Base-by-base conservation (phyloP, 1,284 basidiomycete genomes). In the Sporisorium sorghi region DNA sequence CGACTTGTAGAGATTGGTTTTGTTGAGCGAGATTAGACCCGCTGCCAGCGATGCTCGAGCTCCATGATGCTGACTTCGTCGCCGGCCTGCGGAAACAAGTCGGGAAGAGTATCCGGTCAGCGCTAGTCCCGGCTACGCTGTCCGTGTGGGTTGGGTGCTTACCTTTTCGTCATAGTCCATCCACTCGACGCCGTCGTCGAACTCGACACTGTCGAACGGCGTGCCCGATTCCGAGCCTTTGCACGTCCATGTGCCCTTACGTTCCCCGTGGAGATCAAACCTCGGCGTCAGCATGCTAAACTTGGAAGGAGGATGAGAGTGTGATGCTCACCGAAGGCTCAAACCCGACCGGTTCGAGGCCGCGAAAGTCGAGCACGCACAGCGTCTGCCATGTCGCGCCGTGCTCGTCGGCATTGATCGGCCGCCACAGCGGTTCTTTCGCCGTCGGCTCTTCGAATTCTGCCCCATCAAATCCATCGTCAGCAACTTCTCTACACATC, bases 81-180 rank as follows among this genome's bases (percentile, higher is more conserved):
- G 6, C 74, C 76, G 0, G 76, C 76, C 79, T 74, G 46, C 17
- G 17, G 17, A 3, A 4, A 5, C 35, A 37, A 11, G n/a, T n/a
- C n/a, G n/a, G n/a, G n/a, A n/a, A n/a, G n/a, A n/a, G n/a, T n/a
- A n/a, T n/a, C n/a, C n/a, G n/a, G n/a, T n/a, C n/a, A n/a, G n/a
- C n/a, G n/a, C n/a, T n/a, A n/a, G n/a, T n/a, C n/a, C n/a, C n/a
- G n/a, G n/a, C n/a, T n/a, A n/a, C n/a, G n/a, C n/a, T n/a, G 35
- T 37, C 35, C 17, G 35, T 17, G 37, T 37, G 35, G 5, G 9
- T 9, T 40, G n/a, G 15, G 37, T 5, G 28, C 70, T 54, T 35
- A 62, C 71, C 71, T 81, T 81, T 61, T 84, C 83, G 58, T 84
- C 83, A 40, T 84, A 84, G 48, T 84, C 83, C 62, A 81, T 82